Evolutionary conservation across 23 red algal genomes (phyloP), one percentile per base, ranked within the genome.

Genomic region (Chondrus crispus): DNA sequence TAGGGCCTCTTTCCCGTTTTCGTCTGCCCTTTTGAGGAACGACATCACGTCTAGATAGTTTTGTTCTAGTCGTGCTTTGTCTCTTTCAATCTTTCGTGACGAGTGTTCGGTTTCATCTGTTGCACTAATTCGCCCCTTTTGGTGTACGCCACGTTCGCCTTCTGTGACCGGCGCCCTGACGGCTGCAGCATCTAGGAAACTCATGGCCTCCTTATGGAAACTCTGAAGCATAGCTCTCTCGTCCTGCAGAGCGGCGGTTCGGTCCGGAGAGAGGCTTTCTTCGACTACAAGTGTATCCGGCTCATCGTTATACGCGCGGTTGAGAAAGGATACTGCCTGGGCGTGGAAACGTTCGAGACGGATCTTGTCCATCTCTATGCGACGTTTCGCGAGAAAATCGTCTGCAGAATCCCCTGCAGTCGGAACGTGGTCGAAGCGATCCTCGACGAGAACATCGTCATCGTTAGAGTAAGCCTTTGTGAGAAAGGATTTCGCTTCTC

Each of bases 311-410:
- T 87, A 94, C 32, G 91, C 91, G 43, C 80, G 80, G 68, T 94
- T 70, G 8, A 94, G 50, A 62, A 94, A 94, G 26, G 80, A 71
- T 53, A 86, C 83, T 66, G 91, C 91, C 39, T 94, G 81, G 22
- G 53, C 26, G 50, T 86, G 80, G 43, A 94, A 94, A 58, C 91
- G 91, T 37, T 87, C 80, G 54, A 94, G 74, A 43, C 91, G 91
- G 28, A 78, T 19, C 40, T 54, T 46, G 91, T 94, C 91, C 37
- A 80, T 19, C 26, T 92, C 37, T 41, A 92, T 47, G 58, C 73
- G 74, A 41, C 46, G 74, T 52, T 72, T 24, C 26, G 71, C 71
- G 37, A 45, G 35, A 47, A 76, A 76, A 38, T 85, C 81, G 28
- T 64, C 81, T 4, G 19, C 48, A 36, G 29, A 24, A 36, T 32